Evolutionary conservation across 352 stramenopile genomes (phyloP), one percentile per base, ranked within the genome.

Genomic region (Globisporangium cylindrosporum): DNA sequence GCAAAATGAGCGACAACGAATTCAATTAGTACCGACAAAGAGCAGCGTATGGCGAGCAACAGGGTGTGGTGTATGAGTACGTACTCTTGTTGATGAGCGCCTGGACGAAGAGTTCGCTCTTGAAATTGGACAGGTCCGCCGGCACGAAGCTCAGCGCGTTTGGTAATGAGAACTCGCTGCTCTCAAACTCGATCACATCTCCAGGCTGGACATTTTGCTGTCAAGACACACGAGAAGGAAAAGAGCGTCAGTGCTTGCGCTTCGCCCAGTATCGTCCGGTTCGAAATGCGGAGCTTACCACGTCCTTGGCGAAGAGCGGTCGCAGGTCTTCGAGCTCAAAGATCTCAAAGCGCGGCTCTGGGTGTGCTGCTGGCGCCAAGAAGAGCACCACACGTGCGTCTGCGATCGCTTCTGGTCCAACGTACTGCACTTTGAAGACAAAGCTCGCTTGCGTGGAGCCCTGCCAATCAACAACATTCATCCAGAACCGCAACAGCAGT

Each of bases 171-270:
- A 81, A 93, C 56, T 75, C 78, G 4, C 72, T 81, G 67, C 79
- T 90, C 53, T 91, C 78, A 46, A 93, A 91, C 70, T 86, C 78
- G 53, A 91, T 78, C 32, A 84, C 61, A 36, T 89, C 82, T 1
- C 82, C 78, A 9, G 74, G 76, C 4, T 79, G 73, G 4, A 92
- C 49, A 41, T 89, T 77, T 32, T 51, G 73, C 80, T 88, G 64
- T 32, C 56, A 0, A 36, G 32, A 38, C 41, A 6, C 56, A 25
- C 49, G 36, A 59, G 8, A 60, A 27, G 66, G 59, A 32, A n/a
- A 7, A 49, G 14, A 22, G n/a, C 5, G 5, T 49, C 18, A 49
- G 25, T 64, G 14, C 34, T 5, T 29, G 22, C 2, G 1, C 38
- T 24, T 20, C 7, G n/a, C 4, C 32, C 43, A n/a, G 3, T 20